Evolutionary conservation across 2,329 filamentous ascomycete species (phyloP), one percentile per base, ranked within the genome.

Genomic region (Albifimbria verrucaria): DNA sequence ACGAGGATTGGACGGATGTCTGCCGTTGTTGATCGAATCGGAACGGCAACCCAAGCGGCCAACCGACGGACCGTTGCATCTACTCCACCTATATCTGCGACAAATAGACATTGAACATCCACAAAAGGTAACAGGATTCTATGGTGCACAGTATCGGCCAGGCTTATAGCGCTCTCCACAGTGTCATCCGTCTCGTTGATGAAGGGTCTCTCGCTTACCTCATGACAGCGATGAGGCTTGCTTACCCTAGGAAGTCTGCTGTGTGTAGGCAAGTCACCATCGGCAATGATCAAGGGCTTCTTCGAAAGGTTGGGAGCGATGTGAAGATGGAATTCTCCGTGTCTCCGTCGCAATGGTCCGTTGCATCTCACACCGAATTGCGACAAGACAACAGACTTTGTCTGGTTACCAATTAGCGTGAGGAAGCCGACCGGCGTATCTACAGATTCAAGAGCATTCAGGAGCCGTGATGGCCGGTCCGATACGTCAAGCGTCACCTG

Each of bases 101-200:
- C 46, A 39, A 53, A 53, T n/a, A 53, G 15, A 23, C 51, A 53
- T 24, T 49, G 20, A 18, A 53, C 47, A 49, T 53, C 51, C 7
- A 39, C 25, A 22, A 53, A 48, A 9, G 51, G 46, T 21, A 46
- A 24, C 5, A 53, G 18, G 10, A 49, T 20, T 45, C 51, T 32
- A 21, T 26, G 39, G 25, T 53, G 49, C 17, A 53, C 20, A 11
- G 22, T 22, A 42, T 53, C 43, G 47, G 28, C 51, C 22, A 24
- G 20, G 21, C 24, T 22, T 45, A 48, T 4, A 28, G 51, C 28
- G 21, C 25, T 50, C 20, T 26, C 22, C n/a, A 39, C 25, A 23
- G 36, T 21, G 17, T 15, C 39, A 43, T 43, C 15, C 9, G 39
- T 39, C 26, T 12, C 10, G 32, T 36, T 42, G 7, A 46, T 15